phyloP scores from a whole-genome alignment of 1,139 yeast species.

The Taphrina flavorubra region DNA sequence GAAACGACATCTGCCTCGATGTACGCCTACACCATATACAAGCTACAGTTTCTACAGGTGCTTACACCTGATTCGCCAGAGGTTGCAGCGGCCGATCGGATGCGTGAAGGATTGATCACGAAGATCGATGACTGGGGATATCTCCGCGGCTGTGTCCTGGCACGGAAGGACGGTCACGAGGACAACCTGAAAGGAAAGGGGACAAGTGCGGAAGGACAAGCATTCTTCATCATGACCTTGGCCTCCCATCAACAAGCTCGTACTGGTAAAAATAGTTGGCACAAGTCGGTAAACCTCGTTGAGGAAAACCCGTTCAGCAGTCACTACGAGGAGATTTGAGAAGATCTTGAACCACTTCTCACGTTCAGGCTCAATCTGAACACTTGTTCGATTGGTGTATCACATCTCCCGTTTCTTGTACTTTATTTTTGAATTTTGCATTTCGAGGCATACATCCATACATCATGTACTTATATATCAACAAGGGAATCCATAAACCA shows the following conservation, averaged over 20 bases:
- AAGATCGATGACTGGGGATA: constrained; percentile 27
- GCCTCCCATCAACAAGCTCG: constrained; percentile 22
- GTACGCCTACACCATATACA: constrained; percentile 35
- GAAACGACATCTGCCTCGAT: constrained; percentile 34
- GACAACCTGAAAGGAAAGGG: constrained; percentile 30
- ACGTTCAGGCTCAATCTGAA: background rate
- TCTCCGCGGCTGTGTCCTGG: constrained; percentile 38
- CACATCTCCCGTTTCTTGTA: background rate
- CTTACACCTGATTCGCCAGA: constrained; percentile 14
- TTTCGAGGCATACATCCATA: background rate
- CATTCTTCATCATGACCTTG: constrained; percentile 37
- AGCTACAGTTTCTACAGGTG: constrained; percentile 12
- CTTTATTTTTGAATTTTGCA: background rate
- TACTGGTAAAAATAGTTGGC: constrained; percentile 9
- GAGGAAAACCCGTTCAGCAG: constrained; percentile 26
- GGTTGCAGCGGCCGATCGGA: constrained; percentile 34
- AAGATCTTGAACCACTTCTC: background rate
- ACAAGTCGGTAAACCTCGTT: constrained; percentile 12
- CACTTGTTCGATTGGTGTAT: background rate
- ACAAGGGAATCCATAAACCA: background rate
- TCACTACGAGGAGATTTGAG: constrained; percentile 23
- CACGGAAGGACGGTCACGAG: constrained; percentile 37
- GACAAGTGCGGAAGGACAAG: constrained; percentile 37
- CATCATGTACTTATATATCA: background rate
- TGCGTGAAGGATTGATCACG: constrained; percentile 23